These are phyloP conservation scores for Colletotrichum filicis DNA, from an alignment of 2,329 filamentous ascomycete species.

Conservation along the genomic window DNA sequence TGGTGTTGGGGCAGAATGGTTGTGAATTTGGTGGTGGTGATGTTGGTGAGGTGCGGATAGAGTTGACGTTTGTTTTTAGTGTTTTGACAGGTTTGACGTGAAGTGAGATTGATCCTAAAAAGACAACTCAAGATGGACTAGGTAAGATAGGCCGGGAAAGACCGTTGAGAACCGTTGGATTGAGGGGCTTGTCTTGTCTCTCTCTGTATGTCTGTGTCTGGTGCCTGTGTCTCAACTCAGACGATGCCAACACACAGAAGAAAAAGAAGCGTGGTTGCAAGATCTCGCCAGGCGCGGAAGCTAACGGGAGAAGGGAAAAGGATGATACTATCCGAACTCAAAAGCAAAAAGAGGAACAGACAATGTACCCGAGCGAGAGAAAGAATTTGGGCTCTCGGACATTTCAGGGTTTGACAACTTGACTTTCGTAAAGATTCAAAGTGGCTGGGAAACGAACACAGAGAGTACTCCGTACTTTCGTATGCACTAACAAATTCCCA, in stretches of 20 bases:
- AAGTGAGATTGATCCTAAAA: neutral
- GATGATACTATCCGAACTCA: neutral
- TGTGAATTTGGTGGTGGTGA: neutral
- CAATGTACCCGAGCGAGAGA: neutral
- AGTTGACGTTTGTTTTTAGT: neutral
- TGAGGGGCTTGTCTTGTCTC: neutral
- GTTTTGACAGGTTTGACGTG: neutral
- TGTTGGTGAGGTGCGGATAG: neutral
- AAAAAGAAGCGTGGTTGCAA: neutral
- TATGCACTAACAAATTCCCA: slow-evolving; percentile 5
- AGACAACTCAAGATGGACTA: neutral
- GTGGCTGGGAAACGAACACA: neutral
- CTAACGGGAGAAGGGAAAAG: neutral
- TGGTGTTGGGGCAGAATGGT: neutral
- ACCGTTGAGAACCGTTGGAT: neutral
- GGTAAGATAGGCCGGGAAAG: neutral
- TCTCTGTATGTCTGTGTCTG: neutral
- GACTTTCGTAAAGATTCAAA: neutral
- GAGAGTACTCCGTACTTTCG: neutral
- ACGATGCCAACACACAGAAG: neutral
- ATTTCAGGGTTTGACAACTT: neutral
- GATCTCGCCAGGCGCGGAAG: neutral
- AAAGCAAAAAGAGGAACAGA: neutral
- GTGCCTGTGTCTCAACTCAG: neutral
- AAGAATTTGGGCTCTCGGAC: neutral